Percentiles rank a stretch among this genome's conserved stretches.
These are phyloP conservation scores for Suillus weaverae DNA, from an alignment of 768 basidiomycete species.

Conservation along the genomic window DNA sequence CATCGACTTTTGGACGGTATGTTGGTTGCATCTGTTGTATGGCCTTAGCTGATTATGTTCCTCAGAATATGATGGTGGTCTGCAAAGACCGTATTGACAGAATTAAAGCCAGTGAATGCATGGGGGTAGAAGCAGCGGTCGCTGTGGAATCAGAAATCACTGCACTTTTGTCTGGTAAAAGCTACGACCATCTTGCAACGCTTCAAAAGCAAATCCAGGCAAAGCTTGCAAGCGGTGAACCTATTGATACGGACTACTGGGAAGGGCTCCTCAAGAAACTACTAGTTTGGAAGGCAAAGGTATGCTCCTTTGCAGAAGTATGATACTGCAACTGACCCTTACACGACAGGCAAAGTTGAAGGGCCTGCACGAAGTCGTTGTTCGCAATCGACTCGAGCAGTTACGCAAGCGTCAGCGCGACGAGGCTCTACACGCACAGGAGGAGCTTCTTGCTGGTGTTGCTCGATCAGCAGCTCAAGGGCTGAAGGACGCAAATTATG, in stretches of 20 bases:
- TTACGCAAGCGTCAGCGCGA: slow-evolving; percentile 94
- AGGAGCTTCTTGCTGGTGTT: slow-evolving; percentile 83
- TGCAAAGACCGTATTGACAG: slow-evolving; percentile 88
- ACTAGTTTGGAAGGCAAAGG: slow-evolving; percentile 97
- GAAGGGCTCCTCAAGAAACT: slow-evolving; percentile 88
- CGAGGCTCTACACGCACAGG: slow-evolving; percentile 91
- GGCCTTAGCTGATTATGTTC: slow-evolving; percentile 6
- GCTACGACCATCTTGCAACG: slow-evolving; percentile 77
- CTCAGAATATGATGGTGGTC: slow-evolving; percentile 94
- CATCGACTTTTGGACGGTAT: slow-evolving; percentile 96
- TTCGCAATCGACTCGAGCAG: slow-evolving; percentile 94
- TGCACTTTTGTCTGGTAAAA: slow-evolving; percentile 78
- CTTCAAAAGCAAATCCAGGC: slow-evolving; percentile 86
- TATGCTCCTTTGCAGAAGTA: slow-evolving; percentile 29
- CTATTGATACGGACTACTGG: slow-evolving; percentile 98
- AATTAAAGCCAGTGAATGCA: slow-evolving; percentile 59
- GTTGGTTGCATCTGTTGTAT: slow-evolving; percentile 21
- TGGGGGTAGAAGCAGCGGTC: slow-evolving; percentile 68
- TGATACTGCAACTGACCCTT: slow-evolving; percentile 10
- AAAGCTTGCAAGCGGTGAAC: slow-evolving; percentile 90
- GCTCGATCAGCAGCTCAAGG: slow-evolving; percentile 55
- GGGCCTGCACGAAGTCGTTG: slow-evolving; percentile 91
- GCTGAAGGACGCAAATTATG: slow-evolving; percentile 38
- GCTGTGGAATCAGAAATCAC: slow-evolving; percentile 88
- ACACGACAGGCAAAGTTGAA: slow-evolving; percentile 78